phyloP scores from a whole-genome alignment of 2,329 filamentous ascomycete species.

The Tympanopsis confertula region DNA sequence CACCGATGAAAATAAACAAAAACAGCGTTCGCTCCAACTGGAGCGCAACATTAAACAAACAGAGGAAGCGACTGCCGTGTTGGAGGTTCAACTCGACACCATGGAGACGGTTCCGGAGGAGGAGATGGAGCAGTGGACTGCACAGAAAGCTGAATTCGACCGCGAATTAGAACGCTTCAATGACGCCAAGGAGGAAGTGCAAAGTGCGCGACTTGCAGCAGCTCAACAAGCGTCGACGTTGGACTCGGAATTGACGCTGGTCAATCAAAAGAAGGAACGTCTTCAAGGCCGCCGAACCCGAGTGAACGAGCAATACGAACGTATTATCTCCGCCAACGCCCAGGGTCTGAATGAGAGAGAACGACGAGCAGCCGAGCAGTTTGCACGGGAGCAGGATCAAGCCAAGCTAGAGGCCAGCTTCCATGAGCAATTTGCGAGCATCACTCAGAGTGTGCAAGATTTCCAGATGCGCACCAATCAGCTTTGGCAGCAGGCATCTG shows the following conservation, averaged over 20 bases:
- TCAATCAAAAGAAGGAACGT: constrained; percentile 45
- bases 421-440: constrained; percentile 26
- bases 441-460: constrained; percentile 27
- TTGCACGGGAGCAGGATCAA: constrained; percentile 29
- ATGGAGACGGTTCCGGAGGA: constrained; percentile 44
- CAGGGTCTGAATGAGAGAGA: constrained; percentile 42
- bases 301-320: constrained; percentile 49
- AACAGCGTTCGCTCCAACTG: constrained; percentile 47
- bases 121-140: constrained; percentile 36
- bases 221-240: constrained; percentile 37
- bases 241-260: constrained; percentile 36
- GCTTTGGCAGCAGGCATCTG: constrained; percentile 26
- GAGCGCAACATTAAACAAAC: constrained; percentile 51
- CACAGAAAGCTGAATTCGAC: constrained; percentile 40
- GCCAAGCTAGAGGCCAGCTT: constrained; percentile 25
- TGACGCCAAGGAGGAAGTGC: constrained; percentile 33
- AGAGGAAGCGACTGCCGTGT: constrained; percentile 44
- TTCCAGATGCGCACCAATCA: constrained; percentile 26
- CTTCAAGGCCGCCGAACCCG: constrained; percentile 42
- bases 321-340: constrained; percentile 43
- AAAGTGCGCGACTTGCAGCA: constrained; percentile 32
- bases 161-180: constrained; percentile 37
- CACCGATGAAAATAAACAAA: constrained; percentile 49
- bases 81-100: constrained; percentile 38
- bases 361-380: constrained; percentile 30